phyloP scores from a whole-genome alignment of 164 flowering plant species.

The Macadamia tetraphylla region DNA sequence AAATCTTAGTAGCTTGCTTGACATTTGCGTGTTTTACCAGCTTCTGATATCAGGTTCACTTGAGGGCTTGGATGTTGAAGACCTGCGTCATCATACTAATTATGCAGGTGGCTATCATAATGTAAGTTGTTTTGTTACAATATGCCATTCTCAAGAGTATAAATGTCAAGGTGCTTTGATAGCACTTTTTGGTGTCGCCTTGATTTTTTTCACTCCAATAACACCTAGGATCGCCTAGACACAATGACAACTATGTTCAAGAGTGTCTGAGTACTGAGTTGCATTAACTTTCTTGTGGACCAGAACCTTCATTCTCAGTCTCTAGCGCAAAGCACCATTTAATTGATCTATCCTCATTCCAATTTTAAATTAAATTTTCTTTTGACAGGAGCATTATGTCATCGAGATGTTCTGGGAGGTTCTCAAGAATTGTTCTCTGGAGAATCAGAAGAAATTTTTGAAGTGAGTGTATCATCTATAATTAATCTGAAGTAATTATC shows the following conservation, averaged over 20 bases:
- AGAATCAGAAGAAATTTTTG: conserved; percentile 80
- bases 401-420: conserved; percentile 94
- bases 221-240: too few relatives aligned
- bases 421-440: conserved; percentile 61
- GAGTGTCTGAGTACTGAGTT: too few relatives aligned
- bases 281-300: neutral
- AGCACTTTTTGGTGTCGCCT: too few relatives aligned
- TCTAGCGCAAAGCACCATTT: too few relatives aligned
- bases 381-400: conserved; percentile 74
- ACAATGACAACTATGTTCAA: too few relatives aligned
- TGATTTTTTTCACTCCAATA: too few relatives aligned
- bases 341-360: neutral
- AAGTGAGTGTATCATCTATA: conserved; percentile 47
- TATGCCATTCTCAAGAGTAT: neutral
- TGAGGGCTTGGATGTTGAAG: conserved; percentile 84
- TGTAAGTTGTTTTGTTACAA: conserved; percentile 32
- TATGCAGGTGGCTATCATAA: conserved; percentile 84
- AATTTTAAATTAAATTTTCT: neutral
- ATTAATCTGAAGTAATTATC: neutral
- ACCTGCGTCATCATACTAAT: conserved; percentile 58
- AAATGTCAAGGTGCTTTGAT: too few relatives aligned
- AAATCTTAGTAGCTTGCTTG: neutral
- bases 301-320: neutral
- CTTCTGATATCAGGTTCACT: conserved; percentile 90
- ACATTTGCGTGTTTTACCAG: conserved; percentile 31